These are phyloP conservation scores for Heritiera fomes DNA, from an alignment of 345 rosid species.

Conservation along the genomic window DNA sequence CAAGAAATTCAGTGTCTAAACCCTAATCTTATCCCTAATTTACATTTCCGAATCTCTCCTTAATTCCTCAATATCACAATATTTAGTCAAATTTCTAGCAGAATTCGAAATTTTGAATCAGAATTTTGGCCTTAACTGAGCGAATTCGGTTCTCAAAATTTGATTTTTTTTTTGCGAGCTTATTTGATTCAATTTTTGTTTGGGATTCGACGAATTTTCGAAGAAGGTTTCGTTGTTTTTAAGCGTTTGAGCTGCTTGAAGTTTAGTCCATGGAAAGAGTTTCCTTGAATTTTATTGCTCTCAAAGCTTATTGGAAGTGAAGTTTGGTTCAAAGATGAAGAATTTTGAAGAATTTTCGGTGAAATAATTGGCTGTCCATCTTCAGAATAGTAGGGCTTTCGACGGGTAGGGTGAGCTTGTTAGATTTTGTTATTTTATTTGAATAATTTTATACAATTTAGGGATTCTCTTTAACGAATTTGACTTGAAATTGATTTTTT, in stretches of 20 bases:
- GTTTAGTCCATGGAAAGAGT: neutral
- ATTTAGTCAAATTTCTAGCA: neutral
- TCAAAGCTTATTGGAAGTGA: neutral
- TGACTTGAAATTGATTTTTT: neutral
- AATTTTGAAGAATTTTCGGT: neutral
- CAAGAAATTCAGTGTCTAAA: slow-evolving; percentile 5
- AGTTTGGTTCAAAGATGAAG: neutral
- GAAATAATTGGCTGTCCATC: neutral
- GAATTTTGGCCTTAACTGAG: neutral
- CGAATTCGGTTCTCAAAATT: neutral
- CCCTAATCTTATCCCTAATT: neutral
- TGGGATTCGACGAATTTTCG: neutral
- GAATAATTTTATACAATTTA: neutral
- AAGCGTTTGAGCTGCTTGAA: neutral
- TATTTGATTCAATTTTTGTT: neutral
- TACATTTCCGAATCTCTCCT: neutral
- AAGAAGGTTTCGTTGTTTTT: neutral
- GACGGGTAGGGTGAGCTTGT: slow-evolving; percentile 9
- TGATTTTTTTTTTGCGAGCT: neutral
- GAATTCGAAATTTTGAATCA: neutral
- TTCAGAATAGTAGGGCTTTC: neutral
- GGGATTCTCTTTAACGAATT: slow-evolving; percentile 6
- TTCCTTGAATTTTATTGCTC: slow-evolving; percentile 10
- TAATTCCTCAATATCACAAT: neutral
- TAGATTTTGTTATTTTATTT: neutral